Base-by-base conservation (phyloP, 2,329 filamentous ascomycete genomes). In the Colletotrichum lentis region DNA sequence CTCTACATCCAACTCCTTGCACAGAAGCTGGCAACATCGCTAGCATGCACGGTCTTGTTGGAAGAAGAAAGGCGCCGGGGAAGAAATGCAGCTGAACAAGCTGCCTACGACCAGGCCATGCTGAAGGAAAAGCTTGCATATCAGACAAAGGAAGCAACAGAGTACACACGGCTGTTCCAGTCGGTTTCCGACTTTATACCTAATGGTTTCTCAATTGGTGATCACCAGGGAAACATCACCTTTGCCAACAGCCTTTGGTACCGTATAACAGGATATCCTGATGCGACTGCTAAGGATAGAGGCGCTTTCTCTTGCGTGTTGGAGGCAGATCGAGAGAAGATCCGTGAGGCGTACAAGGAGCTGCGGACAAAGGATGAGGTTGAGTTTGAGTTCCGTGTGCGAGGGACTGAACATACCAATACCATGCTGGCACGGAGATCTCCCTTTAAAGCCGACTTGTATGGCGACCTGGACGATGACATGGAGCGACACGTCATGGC, bases 171-270 rank as follows among this genome's bases (percentile, higher is more conserved):
- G 39, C 86, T 88, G 62, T 92, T 93, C 71, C 88, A 88, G 8
- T 83, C 87, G 5, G 90, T 93, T 77, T 88, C 90, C 2, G 90
- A 92, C 72, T 89, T 92, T 59, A 88, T 91, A 2, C 91, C 91
- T 0, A 88, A 92, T 1, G 91, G 91, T 20, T 89, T 93, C 79
- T 91, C 90, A 73, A 91, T 93, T 67, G 87, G 89, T 12, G 86
- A 91, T 73, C 81, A 84, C 1, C 80, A 84, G 56, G 91, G 90
- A 14, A 84, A 85, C 46, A 86, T 93, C 65, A 87, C 85, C 0
- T 93, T 90, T 74, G 90, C 89, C 18, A 94, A 94, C 73, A 86
- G 91, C 57, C 87, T 89, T 10, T 93, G 83, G 80, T 81, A 84
- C 71, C 80, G 81, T 46, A 85, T 87, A 43, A 85, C 83, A 1